Conservation (phyloP, 306 rosid genomes). For the Inga leiocalycina region DNA sequence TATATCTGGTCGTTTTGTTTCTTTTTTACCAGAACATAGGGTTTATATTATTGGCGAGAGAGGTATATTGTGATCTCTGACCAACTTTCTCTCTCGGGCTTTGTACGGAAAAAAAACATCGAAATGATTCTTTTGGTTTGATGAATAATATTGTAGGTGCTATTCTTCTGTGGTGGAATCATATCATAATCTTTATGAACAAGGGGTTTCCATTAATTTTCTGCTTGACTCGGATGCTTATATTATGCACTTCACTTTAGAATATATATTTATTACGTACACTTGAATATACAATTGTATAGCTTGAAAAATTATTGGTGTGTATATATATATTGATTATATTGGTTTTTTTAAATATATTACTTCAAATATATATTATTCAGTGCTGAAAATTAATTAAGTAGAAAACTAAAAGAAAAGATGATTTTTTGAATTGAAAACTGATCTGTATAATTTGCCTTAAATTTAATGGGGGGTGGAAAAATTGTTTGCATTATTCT, state of each 20-base stretch:
- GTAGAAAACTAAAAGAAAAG: too few relatives aligned
- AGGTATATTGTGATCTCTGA: not conserved
- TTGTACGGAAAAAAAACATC: not conserved
- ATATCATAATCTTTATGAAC: not conserved
- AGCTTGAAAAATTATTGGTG: not conserved
- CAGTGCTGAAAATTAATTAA: too few relatives aligned
- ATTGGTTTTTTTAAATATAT: too few relatives aligned
- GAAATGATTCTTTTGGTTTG: not conserved
- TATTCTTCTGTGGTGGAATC: constrained; percentile 11
- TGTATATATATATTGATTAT: too few relatives aligned
- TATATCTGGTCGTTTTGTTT: not conserved
- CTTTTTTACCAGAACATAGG: not conserved
- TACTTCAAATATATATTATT: too few relatives aligned
- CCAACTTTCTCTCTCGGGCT: not conserved
- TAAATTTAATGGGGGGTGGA: not conserved
- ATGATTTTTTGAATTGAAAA: too few relatives aligned
- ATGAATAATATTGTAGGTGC: not conserved
- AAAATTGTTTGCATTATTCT: not conserved
- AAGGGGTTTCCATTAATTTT: not conserved
- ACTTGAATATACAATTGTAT: not conserved
- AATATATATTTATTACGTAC: not conserved
- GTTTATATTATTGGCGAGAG: not conserved
- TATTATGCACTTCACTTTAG: not conserved
- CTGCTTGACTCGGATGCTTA: constrained; percentile 9
- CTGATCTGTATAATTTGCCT: not conserved